Percentiles rank a stretch among this genome's conserved stretches.
Conservation (phyloP, 345 rosid genomes). For the Populus ilicifolia region DNA sequence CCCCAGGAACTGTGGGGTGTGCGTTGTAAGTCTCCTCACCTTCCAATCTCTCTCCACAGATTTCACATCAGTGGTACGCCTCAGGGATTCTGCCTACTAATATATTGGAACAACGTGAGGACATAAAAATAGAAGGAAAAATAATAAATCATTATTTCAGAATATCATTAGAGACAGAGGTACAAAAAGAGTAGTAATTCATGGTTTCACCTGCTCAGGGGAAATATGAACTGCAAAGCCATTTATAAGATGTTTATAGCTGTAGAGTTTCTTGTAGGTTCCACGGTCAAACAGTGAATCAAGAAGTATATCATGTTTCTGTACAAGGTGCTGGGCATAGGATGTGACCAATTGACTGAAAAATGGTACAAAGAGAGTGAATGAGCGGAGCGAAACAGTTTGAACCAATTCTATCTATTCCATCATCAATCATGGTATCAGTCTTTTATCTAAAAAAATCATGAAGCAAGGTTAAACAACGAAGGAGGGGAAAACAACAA, state of each 20-base stretch:
- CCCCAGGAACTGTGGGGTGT: constrained; percentile 95
- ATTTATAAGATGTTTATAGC: constrained; percentile 91
- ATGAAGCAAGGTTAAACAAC: not conserved
- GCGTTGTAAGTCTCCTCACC: constrained; percentile 90
- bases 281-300: constrained; percentile 71
- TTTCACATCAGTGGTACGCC: constrained; percentile 72
- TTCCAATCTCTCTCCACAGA: constrained; percentile 95
- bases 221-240: constrained; percentile 88
- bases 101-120: constrained; percentile 47
- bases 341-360: constrained; percentile 78
- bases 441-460: not conserved
- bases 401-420: constrained; percentile 1
- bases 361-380: not conserved
- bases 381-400: not conserved
- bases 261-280: constrained; percentile 80
- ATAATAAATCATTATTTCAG: not conserved
- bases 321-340: constrained; percentile 81
- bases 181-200: not conserved
- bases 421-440: not conserved
- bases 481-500: not conserved
- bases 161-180: not conserved
- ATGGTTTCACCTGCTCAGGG: constrained; percentile 77
- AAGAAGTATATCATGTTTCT: constrained; percentile 90
- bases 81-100: constrained; percentile 87
- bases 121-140: constrained; percentile 16